These are phyloP conservation scores for Zanthoxylum bungeanum DNA, from an alignment of 345 rosid genomes.

Conservation along the genomic window DNA sequence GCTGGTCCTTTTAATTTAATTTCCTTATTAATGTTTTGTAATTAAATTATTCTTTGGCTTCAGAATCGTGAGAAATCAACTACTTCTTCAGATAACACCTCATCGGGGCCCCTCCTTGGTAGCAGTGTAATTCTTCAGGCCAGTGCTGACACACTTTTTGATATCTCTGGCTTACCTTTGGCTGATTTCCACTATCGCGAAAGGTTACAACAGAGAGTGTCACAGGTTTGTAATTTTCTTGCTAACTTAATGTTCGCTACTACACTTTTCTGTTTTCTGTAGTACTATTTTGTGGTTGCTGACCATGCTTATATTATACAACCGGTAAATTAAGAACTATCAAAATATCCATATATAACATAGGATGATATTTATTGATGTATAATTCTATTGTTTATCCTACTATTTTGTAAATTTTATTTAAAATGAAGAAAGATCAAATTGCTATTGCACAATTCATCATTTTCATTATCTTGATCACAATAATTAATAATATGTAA, in stretches of 20 bases:
- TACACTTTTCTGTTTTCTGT: neutral
- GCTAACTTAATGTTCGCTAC: neutral
- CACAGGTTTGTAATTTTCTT: conserved; percentile 51
- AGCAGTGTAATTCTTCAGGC: conserved; percentile 52
- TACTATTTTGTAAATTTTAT: neutral
- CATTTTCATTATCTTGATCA: neutral
- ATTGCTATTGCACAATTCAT: neutral
- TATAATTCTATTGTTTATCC: neutral
- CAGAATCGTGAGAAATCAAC: conserved; percentile 40
- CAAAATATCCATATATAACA: neutral
- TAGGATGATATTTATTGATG: neutral
- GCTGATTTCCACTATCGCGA: conserved; percentile 73
- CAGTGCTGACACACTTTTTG: conserved; percentile 37
- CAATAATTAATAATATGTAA: neutral
- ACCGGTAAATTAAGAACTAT: neutral
- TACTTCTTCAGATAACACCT: conserved; percentile 30
- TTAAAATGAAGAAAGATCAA: neutral
- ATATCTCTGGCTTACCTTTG: conserved; percentile 61
- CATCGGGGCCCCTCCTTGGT: conserved; percentile 32
- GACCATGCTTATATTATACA: too few species aligned
- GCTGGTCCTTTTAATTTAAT: too few species aligned
- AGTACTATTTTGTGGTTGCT: neutral
- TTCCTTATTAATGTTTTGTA: neutral
- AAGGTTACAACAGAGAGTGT: conserved; percentile 52
- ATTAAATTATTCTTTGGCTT: conserved; percentile 17